A percentile compares a stretch with the other conserved stretches of the same genome.
These are phyloP conservation scores for Hypoxylon sp. DNA, from an alignment of 2,329 filamentous ascomycete genomes.

Conservation along the genomic window DNA sequence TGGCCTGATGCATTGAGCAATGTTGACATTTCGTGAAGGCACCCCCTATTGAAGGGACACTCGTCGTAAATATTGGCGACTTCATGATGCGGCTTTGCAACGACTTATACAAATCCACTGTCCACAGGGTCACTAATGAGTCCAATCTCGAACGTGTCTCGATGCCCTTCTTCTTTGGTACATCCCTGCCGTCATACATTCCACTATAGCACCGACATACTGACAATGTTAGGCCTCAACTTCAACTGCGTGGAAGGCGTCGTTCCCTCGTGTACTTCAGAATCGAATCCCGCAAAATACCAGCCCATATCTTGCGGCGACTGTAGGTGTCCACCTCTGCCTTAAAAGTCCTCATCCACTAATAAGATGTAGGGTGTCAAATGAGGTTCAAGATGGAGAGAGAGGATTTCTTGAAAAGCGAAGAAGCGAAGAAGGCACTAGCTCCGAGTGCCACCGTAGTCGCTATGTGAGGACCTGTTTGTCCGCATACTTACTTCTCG, in stretches of 20 bases:
- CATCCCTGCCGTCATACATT: not conserved
- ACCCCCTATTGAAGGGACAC: conserved; percentile 58
- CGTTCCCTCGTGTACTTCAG: conserved; percentile 60
- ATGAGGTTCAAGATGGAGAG: conserved; percentile 52
- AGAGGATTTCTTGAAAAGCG: conserved; percentile 46
- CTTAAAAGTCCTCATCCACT: not conserved
- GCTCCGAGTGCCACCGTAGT: conserved; percentile 48
- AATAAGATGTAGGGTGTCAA: conserved; percentile 48
- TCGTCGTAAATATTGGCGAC: conserved; percentile 66
- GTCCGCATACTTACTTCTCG: not conserved
- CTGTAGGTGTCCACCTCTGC: conserved; percentile 47
- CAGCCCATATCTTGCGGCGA: conserved; percentile 65
- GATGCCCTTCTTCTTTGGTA: conserved; percentile 69
- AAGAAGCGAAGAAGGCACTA: conserved; percentile 40
- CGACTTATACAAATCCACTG: conserved; percentile 62
- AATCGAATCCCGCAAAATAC: conserved; percentile 62
- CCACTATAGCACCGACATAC: not conserved
- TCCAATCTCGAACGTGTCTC: conserved; percentile 59
- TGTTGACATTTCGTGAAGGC: conserved; percentile 47
- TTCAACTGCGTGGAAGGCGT: conserved; percentile 64
- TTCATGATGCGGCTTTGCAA: conserved; percentile 65
- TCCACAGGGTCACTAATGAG: conserved; percentile 64
- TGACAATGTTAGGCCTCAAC: conserved; percentile 57
- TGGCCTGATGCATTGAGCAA: conserved; percentile 3
- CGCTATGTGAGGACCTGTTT: conserved; percentile 17